Evolutionary conservation across 768 basidiomycete species (phyloP), one percentile per base, ranked within the genome.

Genomic region (Termitomyces sp.): DNA sequence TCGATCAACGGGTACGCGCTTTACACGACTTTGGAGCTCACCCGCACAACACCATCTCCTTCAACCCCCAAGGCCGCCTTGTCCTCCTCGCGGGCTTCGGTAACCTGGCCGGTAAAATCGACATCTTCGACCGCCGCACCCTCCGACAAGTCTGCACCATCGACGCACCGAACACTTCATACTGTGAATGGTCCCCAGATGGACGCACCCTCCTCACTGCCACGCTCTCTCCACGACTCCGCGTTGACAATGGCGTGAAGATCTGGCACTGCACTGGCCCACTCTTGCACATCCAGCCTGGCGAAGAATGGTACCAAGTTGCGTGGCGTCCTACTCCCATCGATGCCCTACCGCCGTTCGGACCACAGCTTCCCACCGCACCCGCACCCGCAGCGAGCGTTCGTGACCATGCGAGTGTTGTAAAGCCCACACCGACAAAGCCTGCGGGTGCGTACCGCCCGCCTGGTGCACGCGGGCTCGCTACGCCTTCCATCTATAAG

Each of bases 241-340:
- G 97, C 39, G 97, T 99, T 58, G 97, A 99, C 76, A 98, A 98
- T 65, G 95, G 95, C 1, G 86, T 98, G 72, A 97, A 95, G 76
- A 81, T 99, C 59, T 98, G 89, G 91, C 95, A 96, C 70, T 95
- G 92, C 70, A 81, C 86, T 0, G 95, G 97, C 9, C 81, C 86
- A 1, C 82, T 98, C n/a, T 68, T 97, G 54, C 93, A 98, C 61
- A 76, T 90, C 20, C 93, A 97, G 69, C 67, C 77, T 47, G 73
- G 85, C 54, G 93, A 97, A 4, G 96, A 98, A 69, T 81, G 97
- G 14, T 98, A 98, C 72, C 94, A 97, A 73, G 81, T 84, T 0
- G 77, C 83, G 0, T 96, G 94, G 95, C 78, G 91, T 33, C 93
- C 93, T 9, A 82, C 79, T 0, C 82, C 82, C 22, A 75, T 88